phyloP scores from a whole-genome alignment of 345 rosid genomes.

The Camelina hispida region DNA sequence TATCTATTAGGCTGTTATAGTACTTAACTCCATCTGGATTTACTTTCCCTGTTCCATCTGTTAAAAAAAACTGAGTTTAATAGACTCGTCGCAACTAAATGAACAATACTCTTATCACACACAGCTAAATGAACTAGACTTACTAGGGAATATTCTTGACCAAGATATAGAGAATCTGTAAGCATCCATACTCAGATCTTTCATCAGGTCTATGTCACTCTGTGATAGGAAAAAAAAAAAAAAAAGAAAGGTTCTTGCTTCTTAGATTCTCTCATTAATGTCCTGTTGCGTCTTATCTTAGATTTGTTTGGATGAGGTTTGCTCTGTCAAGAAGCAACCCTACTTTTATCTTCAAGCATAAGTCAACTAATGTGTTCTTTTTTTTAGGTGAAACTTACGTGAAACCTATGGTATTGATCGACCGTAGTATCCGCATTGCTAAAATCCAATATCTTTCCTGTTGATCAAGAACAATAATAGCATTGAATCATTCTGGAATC shows the following conservation, averaged over 20 bases:
- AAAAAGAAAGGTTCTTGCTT: conserved; percentile 27
- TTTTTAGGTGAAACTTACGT: conserved; percentile 49
- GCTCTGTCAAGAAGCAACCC: conserved; percentile 41
- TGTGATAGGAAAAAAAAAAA: conserved; percentile 41
- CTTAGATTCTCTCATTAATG: conserved; percentile 23
- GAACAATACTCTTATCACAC: background rate
- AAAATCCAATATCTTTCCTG: conserved; percentile 89
- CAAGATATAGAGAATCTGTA: conserved; percentile 94
- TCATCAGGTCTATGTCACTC: conserved; percentile 86
- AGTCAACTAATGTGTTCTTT: conserved; percentile 22
- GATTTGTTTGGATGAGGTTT: conserved; percentile 33
- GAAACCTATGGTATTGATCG: conserved; percentile 86
- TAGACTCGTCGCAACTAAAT: background rate
- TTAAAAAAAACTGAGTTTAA: conserved; percentile 24
- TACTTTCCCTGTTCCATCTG: conserved; percentile 84
- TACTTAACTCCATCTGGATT: conserved; percentile 70
- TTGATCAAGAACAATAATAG: conserved; percentile 14
- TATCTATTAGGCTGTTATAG: conserved; percentile 74
- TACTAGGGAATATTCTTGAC: conserved; percentile 89
- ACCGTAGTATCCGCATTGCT: conserved; percentile 95
- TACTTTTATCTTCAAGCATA: conserved; percentile 26
- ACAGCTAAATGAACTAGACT: conserved; percentile 33
- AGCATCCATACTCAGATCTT: conserved; percentile 88
- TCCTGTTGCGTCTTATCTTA: conserved; percentile 32
- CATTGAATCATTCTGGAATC: background rate